A percentile compares a stretch with the other conserved stretches of the same genome.
Conservation (phyloP, 768 basidiomycete genomes). For the Russula abietina region DNA sequence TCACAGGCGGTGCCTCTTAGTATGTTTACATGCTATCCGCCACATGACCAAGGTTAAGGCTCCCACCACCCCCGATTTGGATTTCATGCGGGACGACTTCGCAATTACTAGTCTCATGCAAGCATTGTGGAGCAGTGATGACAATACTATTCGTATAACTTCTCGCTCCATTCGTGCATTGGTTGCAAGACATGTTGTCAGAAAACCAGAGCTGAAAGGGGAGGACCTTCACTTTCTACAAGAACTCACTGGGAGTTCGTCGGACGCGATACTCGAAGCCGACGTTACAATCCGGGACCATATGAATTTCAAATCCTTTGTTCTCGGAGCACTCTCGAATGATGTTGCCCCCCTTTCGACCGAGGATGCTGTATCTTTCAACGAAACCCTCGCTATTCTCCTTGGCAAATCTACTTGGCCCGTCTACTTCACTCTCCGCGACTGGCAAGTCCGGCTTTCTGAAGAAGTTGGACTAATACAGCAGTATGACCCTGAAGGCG, state of each 20-base stretch:
- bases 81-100: background rate
- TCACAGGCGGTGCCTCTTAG: background rate
- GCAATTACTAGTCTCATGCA: background rate
- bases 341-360: background rate
- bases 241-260: background rate
- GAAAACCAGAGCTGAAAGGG: background rate
- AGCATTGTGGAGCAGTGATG: background rate
- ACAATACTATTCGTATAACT: background rate
- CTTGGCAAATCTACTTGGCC: background rate
- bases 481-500: background rate
- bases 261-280: background rate
- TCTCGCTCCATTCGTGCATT: background rate
- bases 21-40: background rate
- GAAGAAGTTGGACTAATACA: background rate
- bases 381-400: background rate
- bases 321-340: background rate
- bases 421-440: too few species aligned
- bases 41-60: background rate
- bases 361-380: background rate
- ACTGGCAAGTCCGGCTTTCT: background rate
- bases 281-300: background rate
- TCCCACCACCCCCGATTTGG: background rate
- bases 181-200: background rate
- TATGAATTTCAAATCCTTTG: background rate
- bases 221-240: background rate